These are phyloP conservation scores for Cutaneotrichosporon arboriforme DNA, from an alignment of 1,284 basidiomycete genomes.

Conservation along the genomic window DNA sequence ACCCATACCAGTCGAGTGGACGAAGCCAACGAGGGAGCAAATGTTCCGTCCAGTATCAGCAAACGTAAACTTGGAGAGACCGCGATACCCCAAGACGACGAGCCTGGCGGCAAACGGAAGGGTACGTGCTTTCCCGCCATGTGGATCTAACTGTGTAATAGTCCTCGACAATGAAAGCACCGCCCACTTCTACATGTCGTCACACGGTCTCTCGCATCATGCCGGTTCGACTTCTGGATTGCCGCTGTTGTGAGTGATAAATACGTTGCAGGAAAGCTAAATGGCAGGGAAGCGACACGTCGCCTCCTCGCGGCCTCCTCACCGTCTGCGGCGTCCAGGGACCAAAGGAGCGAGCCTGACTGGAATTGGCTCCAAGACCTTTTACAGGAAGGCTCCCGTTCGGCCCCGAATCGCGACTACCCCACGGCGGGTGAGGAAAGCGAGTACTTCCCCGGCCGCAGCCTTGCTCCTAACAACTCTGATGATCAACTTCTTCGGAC, in stretches of 20 bases:
- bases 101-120: neutral
- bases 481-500: slow-evolving; percentile 6
- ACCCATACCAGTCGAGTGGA: no score
- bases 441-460: slow-evolving; percentile 14
- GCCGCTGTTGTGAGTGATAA: slow-evolving; percentile 11
- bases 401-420: neutral
- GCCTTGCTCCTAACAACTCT: neutral
- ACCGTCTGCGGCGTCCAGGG: neutral
- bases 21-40: neutral
- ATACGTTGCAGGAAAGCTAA: neutral
- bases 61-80: neutral
- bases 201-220: slow-evolving; percentile 11
- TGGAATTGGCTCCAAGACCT: slow-evolving; percentile 18
- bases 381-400: slow-evolving; percentile 3
- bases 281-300: slow-evolving; percentile 1
- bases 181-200: slow-evolving; percentile 14
- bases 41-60: neutral
- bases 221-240: slow-evolving; percentile 18
- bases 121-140: neutral
- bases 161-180: slow-evolving; percentile 7
- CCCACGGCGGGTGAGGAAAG: neutral
- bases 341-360: slow-evolving; percentile 4
- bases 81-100: neutral
- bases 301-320: neutral
- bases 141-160: neutral